Base-by-base conservation (phyloP, 805 yeast genomes). In the Martiniozyma abietophila region DNA sequence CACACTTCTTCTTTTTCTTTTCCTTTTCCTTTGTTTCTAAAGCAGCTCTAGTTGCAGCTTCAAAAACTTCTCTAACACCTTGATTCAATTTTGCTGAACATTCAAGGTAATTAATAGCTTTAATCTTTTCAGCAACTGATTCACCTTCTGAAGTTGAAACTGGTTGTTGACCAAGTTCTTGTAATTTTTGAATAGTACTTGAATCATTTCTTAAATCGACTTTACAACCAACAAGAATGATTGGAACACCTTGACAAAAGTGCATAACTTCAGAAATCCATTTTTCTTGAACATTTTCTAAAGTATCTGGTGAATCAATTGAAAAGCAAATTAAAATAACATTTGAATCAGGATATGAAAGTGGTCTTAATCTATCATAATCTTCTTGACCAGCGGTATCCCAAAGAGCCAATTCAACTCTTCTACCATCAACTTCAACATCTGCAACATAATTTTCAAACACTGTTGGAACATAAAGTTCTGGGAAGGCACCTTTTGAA, bases 371-470 rank as follows among this genome's bases (percentile, higher is more conserved):
- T 62, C 95, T 81, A 61, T 85, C 95, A 58, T 86, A 86, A 67
- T 88, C 96, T 69, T 86, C 96, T 73, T 86, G 96, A 46, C 96
- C 96, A 37, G 96, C 95, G 48, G 96, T 86, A 85, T 86, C 96
- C 96, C 96, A 86, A 47, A 86, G 68, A 6, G 95, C 95, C 61
- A 86, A 68, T 59, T 88, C 95, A 39, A 89, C 96, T 57, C 82
- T 74, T 62, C 89, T 81, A 32, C 94, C 94, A 51, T 81, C 89
- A 39, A 80, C 80, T 54, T 76, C 95, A 39, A 89, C 96, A 59
- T 86, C 96, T 30, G 96, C 94, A 50, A 89, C 96, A 61, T 89
- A 92, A 69, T 88, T 92, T 61, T 89, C 97, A 54, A 89, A 89
- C 42, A 89, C 97, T 17, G 96, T 85, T 54, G 96, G 96, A 31